Evolutionary conservation across 129 eudicot species (phyloP).

Genomic region (Gnaphalium uliginosum): DNA sequence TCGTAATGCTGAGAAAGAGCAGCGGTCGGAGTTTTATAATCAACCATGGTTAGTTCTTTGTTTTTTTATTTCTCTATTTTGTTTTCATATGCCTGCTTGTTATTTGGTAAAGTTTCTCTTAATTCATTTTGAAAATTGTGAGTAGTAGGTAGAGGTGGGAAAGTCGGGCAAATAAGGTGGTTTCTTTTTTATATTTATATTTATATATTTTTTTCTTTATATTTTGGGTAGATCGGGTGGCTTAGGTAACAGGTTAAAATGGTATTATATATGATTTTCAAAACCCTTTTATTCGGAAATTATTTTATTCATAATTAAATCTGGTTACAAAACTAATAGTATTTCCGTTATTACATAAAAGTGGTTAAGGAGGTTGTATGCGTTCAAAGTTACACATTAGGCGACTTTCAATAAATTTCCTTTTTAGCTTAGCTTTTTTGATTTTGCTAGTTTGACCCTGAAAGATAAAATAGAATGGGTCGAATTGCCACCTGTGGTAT

Average conservation of each 20-base stretch:
- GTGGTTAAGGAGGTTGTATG: background rate
- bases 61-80: background rate
- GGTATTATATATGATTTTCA: no score
- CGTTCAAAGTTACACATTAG: background rate
- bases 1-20: constrained; percentile 69
- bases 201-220: no score
- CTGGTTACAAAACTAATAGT: background rate
- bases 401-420: background rate
- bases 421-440: no score
- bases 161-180: background rate
- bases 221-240: no score
- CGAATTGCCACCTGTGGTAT: background rate
- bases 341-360: no score
- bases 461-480: background rate
- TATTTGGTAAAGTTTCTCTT: background rate
- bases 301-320: no score
- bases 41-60: constrained; percentile 71
- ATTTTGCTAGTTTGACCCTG: background rate
- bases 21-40: constrained; percentile 64
- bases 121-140: background rate
- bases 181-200: no score
- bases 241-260: background rate
- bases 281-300: no score
- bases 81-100: background rate
- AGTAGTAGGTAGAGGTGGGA: background rate